phyloP scores from a whole-genome alignment of 176 grass and related monocot genomes.

The Aegilops speltoides region DNA sequence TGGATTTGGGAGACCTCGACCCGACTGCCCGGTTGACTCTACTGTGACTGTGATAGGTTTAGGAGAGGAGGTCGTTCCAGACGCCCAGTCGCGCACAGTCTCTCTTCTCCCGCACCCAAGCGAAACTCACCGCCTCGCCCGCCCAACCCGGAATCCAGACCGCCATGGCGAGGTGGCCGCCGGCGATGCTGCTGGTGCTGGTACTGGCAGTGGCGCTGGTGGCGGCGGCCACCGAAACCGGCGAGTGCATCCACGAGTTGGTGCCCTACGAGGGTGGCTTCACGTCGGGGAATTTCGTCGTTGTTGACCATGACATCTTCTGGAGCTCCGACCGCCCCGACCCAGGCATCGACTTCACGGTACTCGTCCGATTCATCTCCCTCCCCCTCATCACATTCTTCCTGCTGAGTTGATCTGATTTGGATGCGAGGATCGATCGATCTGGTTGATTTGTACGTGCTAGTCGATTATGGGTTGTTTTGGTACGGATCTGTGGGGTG shows the following conservation, averaged over 20 bases:
- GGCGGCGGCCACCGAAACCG: conserved; percentile 53
- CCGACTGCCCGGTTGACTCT: too few species aligned
- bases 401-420: background rate
- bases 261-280: conserved; percentile 90
- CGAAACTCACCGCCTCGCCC: too few species aligned
- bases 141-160: too few species aligned
- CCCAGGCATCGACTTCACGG: conserved; percentile 70
- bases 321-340: too few species aligned
- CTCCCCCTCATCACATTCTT: too few species aligned
- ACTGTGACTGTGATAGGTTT: too few species aligned
- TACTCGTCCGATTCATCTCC: background rate
- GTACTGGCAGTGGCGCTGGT: conserved; percentile 33
- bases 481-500: background rate
- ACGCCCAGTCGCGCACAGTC: too few species aligned
- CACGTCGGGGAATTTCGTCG: conserved; percentile 92
- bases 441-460: background rate
- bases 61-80: too few species aligned
- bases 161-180: conserved; percentile 35
- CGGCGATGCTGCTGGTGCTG: background rate
- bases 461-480: conserved; percentile 7
- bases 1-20: too few species aligned
- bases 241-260: conserved; percentile 92
- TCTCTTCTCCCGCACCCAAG: too few species aligned
- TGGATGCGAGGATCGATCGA: background rate
- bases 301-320: conserved; percentile 22